phyloP scores from a whole-genome alignment of 2,329 filamentous ascomycete species.

The Cyphellophora europaea region DNA sequence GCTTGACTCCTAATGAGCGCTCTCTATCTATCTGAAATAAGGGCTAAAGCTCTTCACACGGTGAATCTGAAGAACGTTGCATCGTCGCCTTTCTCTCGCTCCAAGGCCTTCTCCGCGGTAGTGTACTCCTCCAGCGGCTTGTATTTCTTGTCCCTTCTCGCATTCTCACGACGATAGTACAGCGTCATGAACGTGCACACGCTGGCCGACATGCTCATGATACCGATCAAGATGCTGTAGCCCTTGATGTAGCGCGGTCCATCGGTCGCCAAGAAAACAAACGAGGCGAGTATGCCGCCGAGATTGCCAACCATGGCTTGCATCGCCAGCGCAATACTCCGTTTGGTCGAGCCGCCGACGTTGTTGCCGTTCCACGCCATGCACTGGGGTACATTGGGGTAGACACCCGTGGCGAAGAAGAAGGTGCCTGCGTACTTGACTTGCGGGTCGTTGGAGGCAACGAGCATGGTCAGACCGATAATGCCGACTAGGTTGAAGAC shows the following conservation, averaged over 20 bases:
- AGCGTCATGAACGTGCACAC: slow-evolving; percentile 47
- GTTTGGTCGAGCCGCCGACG: slow-evolving; percentile 63
- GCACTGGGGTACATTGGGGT: slow-evolving; percentile 46
- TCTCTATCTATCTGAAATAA: too few relatives aligned
- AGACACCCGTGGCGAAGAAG: slow-evolving; percentile 62
- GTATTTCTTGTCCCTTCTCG: slow-evolving; percentile 19
- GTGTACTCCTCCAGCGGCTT: background rate
- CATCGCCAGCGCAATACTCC: slow-evolving; percentile 60
- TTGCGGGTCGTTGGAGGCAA: slow-evolving; percentile 48
- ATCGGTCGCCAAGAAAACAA: slow-evolving; percentile 36
- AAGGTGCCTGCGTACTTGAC: slow-evolving; percentile 69
- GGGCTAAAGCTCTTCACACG: too few relatives aligned
- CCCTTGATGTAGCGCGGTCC: slow-evolving; percentile 49
- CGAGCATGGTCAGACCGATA: slow-evolving; percentile 57
- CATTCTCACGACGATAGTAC: slow-evolving; percentile 42
- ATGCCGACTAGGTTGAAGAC: slow-evolving; percentile 41
- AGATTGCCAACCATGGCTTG: slow-evolving; percentile 62
- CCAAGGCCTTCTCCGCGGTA: background rate
- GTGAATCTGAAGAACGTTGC: background rate
- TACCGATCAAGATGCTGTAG: slow-evolving; percentile 49
- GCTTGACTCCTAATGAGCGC: too few relatives aligned
- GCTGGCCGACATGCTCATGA: slow-evolving; percentile 45
- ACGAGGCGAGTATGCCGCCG: slow-evolving; percentile 61
- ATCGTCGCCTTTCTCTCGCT: background rate
- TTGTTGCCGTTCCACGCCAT: slow-evolving; percentile 54